Evolutionary conservation across 2,329 filamentous ascomycete species (phyloP), one percentile per base, ranked within the genome.

Genomic region (Tolypocladium guangdongense): DNA sequence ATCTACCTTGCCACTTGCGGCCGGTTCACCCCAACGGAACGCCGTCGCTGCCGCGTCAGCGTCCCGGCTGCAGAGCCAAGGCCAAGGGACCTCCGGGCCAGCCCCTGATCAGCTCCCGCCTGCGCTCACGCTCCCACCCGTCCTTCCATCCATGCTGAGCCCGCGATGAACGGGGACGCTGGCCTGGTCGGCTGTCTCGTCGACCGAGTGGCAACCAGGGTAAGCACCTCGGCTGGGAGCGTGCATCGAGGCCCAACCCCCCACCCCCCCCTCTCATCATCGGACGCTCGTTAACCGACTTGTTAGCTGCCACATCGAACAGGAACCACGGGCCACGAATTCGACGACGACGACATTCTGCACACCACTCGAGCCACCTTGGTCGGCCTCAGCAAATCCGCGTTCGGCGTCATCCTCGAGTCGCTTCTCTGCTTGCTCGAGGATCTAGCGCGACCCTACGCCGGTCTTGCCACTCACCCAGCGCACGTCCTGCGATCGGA

Each of bases 401-500:
- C 74, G 35, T 76, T 84, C 56, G 64, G 70, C 48, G 65, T 73
- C 52, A 78, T 86, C 37, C 71, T 84, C 57, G 78, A 83, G 49
- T 71, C 79, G 16, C 72, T 86, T 24, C 65, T 85, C 22, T 69
- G 72, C 39, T 68, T 84, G 7, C 73, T 85, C 47, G 80, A 84
- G 63, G 80, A 83, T 38, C 72, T 85, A 39, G 70, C 73, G 32
- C 76, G 76, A 50, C 77, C 80, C 4, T 81, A 81, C 62, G 75
- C 74, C 56, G 67, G 62, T 49, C 69, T 80, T 52, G 66, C 74
- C 47, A 68, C 71, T 24, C 81, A 83, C 59, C 81, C 82, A 2
- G 69, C 74, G 38, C 80, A 84, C 62, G 74, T 87, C 51, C 69
- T 86, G 35, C 74, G 81, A 48, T 86, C 84, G 20, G 83, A 87